Evolutionary conservation across 805 yeast species (phyloP).

Genomic region (Candida taoyuanica): DNA sequence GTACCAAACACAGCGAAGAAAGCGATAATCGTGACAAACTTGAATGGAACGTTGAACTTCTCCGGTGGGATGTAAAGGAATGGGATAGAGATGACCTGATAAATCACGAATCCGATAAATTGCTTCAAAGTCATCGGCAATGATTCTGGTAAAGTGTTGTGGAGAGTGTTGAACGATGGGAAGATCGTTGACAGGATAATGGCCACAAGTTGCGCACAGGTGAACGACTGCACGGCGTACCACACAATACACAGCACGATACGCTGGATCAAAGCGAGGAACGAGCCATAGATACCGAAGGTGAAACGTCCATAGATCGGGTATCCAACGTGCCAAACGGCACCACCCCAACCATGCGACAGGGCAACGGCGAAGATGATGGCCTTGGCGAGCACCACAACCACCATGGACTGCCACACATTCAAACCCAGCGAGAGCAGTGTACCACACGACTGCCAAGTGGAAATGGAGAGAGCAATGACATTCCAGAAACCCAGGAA

Average conservation of each 20-base stretch:
- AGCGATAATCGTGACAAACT: constrained; percentile 26
- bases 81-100: constrained; percentile 32
- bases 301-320: constrained; percentile 40
- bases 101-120: constrained; percentile 37
- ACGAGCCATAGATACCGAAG: constrained; percentile 45
- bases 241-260: constrained; percentile 42
- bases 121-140: constrained; percentile 39
- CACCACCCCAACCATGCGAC: constrained; percentile 43
- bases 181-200: constrained; percentile 36
- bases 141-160: constrained; percentile 35
- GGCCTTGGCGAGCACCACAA: constrained; percentile 37
- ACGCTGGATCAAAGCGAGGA: constrained; percentile 40
- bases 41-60: constrained; percentile 27
- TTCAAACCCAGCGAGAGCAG: constrained; percentile 39
- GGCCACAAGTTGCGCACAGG: constrained; percentile 42
- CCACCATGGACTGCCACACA: constrained; percentile 41
- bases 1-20: constrained; percentile 35
- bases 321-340: constrained; percentile 45
- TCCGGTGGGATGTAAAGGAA: constrained; percentile 32
- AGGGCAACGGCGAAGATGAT: constrained; percentile 38
- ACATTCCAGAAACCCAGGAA: constrained; percentile 41
- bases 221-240: constrained; percentile 42
- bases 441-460: constrained; percentile 40
- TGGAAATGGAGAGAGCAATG: constrained; percentile 34
- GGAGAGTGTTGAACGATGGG: constrained; percentile 34